Evolutionary conservation across 768 basidiomycete species (phyloP).

Genomic region (Suillus clintonianus): DNA sequence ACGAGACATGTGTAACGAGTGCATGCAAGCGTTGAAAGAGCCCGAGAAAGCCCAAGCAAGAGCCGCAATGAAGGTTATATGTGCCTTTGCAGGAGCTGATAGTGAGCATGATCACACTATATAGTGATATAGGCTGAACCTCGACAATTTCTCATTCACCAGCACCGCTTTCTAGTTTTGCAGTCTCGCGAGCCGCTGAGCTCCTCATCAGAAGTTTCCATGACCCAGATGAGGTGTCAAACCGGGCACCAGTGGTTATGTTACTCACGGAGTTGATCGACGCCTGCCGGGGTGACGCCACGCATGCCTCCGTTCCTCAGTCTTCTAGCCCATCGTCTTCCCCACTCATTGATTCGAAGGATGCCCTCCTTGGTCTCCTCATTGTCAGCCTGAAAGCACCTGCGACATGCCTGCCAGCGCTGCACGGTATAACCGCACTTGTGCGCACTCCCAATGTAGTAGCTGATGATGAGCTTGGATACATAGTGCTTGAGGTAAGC

Average conservation of each 20-base stretch:
- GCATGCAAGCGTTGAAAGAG: conserved; percentile 75
- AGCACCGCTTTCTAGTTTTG: conserved; percentile 74
- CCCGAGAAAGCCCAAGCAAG: conserved; percentile 94
- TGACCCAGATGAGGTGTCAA: conserved; percentile 66
- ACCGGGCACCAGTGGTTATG: conserved; percentile 64
- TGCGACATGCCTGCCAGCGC: conserved; percentile 55
- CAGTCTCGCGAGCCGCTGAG: conserved; percentile 66
- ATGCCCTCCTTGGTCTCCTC: conserved; percentile 69
- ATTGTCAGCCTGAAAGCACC: conserved; percentile 56
- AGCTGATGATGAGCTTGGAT: conserved; percentile 72
- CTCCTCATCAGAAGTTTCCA: conserved; percentile 79
- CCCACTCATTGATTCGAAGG: conserved; percentile 64
- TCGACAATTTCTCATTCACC: neutral
- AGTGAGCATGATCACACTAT: conserved; percentile 56
- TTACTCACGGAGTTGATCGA: conserved; percentile 67
- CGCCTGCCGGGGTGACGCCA: conserved; percentile 48
- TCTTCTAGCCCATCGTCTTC: conserved; percentile 28
- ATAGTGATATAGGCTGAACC: neutral
- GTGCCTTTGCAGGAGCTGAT: conserved; percentile 66
- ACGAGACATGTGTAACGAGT: conserved; percentile 77
- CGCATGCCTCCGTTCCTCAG: conserved; percentile 12
- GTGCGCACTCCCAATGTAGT: conserved; percentile 66
- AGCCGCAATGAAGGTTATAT: conserved; percentile 83
- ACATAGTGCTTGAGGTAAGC: conserved; percentile 74
- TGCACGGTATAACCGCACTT: conserved; percentile 67